A percentile compares a stretch with the other conserved stretches of the same genome.
Evolutionary conservation across 2,329 filamentous ascomycete species (phyloP).

Genomic region (Hymenoscyphus occultus): DNA sequence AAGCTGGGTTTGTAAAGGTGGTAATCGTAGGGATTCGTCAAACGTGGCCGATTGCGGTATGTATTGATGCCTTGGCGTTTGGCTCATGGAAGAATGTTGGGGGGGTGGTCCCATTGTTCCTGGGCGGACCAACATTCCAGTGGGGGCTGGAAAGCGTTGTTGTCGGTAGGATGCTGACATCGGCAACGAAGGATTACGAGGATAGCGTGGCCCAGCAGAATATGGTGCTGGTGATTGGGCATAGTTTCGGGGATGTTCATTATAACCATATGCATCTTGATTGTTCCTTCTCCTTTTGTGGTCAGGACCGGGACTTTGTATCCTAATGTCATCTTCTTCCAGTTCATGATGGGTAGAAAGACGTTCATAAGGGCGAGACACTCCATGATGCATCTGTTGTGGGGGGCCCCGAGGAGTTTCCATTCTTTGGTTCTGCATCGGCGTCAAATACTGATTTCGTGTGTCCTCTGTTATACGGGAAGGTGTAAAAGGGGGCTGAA

Average conservation of each 20-base stretch:
- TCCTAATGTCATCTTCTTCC: constrained; percentile 42
- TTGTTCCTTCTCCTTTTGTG: constrained; percentile 62
- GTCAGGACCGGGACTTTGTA: constrained; percentile 47
- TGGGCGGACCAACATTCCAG: constrained; percentile 22
- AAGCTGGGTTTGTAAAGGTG: constrained; percentile 36
- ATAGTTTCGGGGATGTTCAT: constrained; percentile 42
- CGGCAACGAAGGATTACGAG: constrained; percentile 26
- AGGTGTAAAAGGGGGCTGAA: constrained; percentile 25
- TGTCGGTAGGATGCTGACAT: constrained; percentile 40
- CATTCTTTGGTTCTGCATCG: constrained; percentile 29
- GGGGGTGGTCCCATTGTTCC: constrained; percentile 34
- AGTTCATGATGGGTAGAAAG: constrained; percentile 35
- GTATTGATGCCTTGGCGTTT: constrained; percentile 29
- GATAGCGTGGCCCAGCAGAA: constrained; percentile 27
- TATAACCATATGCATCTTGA: constrained; percentile 50
- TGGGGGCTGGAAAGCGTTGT: constrained; percentile 35
- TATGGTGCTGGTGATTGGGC: constrained; percentile 40
- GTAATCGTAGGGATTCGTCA: constrained; percentile 37
- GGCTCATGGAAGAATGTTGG: constrained; percentile 29
- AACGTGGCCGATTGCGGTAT: constrained; percentile 27
- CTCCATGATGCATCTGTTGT: constrained; percentile 23
- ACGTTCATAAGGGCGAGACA: constrained; percentile 26
- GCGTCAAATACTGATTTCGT: constrained; percentile 22
- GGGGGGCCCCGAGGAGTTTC: constrained; percentile 37
- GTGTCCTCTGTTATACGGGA: constrained; percentile 24